phyloP scores from a whole-genome alignment of 1,284 basidiomycete species.

The Athelia sp. region DNA sequence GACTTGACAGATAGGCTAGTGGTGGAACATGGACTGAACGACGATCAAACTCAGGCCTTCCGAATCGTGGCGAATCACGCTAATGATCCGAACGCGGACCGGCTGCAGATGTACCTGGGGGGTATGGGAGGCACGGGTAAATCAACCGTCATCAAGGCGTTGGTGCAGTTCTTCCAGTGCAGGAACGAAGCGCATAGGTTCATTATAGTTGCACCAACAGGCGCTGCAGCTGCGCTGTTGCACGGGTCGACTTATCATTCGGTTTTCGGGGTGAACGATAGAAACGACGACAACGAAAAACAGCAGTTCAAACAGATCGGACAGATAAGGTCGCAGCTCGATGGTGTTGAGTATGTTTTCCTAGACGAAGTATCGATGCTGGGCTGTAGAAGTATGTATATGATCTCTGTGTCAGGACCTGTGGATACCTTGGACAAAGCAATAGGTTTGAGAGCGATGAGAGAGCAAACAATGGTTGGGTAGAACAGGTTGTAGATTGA shows the following conservation, averaged over 20 bases:
- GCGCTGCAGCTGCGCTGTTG: slow-evolving; percentile 29
- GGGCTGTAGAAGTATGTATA: slow-evolving; percentile 20
- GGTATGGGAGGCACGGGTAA: slow-evolving; percentile 35
- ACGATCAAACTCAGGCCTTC: slow-evolving; percentile 29
- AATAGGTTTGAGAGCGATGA: no score
- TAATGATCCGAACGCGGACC: slow-evolving; percentile 7
- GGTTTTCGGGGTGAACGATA: slow-evolving; percentile 20
- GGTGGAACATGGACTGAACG: slow-evolving; percentile 16
- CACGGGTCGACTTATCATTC: slow-evolving; percentile 35
- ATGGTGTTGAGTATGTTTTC: slow-evolving; percentile 28
- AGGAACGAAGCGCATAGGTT: slow-evolving; percentile 21
- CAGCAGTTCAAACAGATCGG: neutral
- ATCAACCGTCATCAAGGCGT: slow-evolving; percentile 26
- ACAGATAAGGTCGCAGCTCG: slow-evolving; percentile 13
- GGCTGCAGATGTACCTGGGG: slow-evolving; percentile 29
- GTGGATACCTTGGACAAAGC: no score
- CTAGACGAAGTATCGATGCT: slow-evolving; percentile 35
- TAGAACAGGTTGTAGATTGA: no score
- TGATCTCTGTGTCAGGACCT: slow-evolving; percentile 10
- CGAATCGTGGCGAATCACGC: slow-evolving; percentile 26
- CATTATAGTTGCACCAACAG: slow-evolving; percentile 30
- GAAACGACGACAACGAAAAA: neutral
- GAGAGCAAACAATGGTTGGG: no score
- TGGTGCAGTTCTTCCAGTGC: slow-evolving; percentile 21
- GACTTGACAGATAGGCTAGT: neutral